Percentiles rank a stretch among this genome's conserved stretches.
phyloP scores from a whole-genome alignment of 1,284 basidiomycete genomes.

The Pulveroboletus ridleyi region DNA sequence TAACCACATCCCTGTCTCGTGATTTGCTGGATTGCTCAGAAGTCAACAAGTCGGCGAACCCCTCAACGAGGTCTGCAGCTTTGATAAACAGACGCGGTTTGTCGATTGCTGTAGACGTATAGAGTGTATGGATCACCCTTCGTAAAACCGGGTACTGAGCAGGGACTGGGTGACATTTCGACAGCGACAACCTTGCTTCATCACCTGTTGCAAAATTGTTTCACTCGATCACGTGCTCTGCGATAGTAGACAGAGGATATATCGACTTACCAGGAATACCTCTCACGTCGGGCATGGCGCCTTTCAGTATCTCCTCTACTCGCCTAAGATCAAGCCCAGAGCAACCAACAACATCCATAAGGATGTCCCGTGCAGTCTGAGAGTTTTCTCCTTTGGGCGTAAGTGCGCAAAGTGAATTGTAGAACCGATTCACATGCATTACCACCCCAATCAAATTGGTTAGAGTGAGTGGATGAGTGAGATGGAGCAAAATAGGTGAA shows the following conservation, averaged over 20 bases:
- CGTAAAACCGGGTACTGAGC: constrained; percentile 49
- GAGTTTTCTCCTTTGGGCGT: constrained; percentile 63
- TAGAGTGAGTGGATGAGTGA: constrained; percentile 67
- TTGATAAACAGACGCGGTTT: constrained; percentile 75
- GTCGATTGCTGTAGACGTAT: constrained; percentile 55
- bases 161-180: constrained; percentile 57
- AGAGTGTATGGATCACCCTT: constrained; percentile 52
- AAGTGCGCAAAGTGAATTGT: constrained; percentile 54
- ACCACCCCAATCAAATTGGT: constrained; percentile 54
- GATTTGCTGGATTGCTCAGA: constrained; percentile 41
- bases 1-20: constrained; percentile 63
- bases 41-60: constrained; percentile 46
- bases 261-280: constrained; percentile 28
- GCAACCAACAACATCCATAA: constrained; percentile 65
- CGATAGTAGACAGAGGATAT: neutral
- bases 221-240: constrained; percentile 1
- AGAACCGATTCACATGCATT: constrained; percentile 62
- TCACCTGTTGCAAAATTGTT: constrained; percentile 43
- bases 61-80: constrained; percentile 68
- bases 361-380: constrained; percentile 64
- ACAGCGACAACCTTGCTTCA: constrained; percentile 55
- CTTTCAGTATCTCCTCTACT: constrained; percentile 52
- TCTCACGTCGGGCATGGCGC: constrained; percentile 38
- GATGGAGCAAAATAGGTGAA: constrained; percentile 56
- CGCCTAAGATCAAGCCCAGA: constrained; percentile 66